phyloP scores from a whole-genome alignment of 73 alveolate species.

The Tetrahymena borealis region DNA sequence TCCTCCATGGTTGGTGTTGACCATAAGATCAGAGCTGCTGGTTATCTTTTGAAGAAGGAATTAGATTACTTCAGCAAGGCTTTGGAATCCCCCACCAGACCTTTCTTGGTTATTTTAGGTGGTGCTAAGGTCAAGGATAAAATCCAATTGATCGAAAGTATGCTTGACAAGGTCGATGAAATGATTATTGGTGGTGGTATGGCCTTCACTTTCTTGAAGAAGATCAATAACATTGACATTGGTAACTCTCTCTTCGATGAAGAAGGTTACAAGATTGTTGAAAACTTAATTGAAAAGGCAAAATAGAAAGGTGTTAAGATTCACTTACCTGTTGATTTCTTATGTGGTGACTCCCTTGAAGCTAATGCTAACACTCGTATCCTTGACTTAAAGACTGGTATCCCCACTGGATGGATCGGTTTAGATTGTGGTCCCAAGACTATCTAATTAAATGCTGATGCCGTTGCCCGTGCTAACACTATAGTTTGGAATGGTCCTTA shows the following conservation, averaged over 20 bases:
- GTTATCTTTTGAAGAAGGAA: conserved; percentile 87
- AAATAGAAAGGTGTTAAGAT: background rate
- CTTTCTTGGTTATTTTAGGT: conserved; percentile 87
- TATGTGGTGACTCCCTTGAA: conserved; percentile 76
- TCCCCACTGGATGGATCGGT: conserved; percentile 93
- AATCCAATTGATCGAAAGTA: conserved; percentile 75
- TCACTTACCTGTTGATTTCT: conserved; percentile 63
- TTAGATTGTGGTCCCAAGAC: conserved; percentile 87
- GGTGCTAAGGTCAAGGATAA: conserved; percentile 96
- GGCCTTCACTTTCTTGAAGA: conserved; percentile 92
- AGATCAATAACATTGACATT: conserved; percentile 55
- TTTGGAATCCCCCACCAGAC: conserved; percentile 85
- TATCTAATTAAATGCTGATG: conserved; percentile 15
- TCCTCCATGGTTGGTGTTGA: conserved; percentile 90
- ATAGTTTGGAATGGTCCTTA: conserved; percentile 83
- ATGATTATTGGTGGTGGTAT: conserved; percentile 95
- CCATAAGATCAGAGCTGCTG: conserved; percentile 80
- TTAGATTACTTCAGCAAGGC: conserved; percentile 83
- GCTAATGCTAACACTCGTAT: conserved; percentile 24
- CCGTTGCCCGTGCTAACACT: conserved; percentile 11
- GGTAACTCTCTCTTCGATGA: conserved; percentile 89
- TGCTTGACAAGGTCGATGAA: conserved; percentile 79
- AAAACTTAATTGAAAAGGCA: conserved; percentile 52
- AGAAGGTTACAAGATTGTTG: conserved; percentile 86
- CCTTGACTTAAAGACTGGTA: conserved; percentile 53